These are phyloP conservation scores for Jimgerdemannia lactiflua DNA, from an alignment of 192 early-diverging fungal genomes.

Conservation along the genomic window DNA sequence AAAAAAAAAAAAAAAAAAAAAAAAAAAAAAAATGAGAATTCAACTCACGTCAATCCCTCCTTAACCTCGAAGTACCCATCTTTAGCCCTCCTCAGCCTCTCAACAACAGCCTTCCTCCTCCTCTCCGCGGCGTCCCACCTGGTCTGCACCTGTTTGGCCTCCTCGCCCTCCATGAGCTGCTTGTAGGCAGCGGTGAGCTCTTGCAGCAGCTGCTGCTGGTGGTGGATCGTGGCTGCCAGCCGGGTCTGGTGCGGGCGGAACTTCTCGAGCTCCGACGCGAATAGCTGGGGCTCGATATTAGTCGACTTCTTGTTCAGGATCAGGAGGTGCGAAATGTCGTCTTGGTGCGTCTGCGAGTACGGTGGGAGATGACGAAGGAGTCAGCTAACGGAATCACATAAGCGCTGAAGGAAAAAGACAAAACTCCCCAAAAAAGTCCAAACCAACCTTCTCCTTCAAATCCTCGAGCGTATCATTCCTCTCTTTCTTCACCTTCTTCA, in stretches of 20 bases:
- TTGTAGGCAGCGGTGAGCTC: conserved; percentile 77
- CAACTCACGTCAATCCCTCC: conserved; percentile 39
- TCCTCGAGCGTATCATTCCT: conserved; percentile 65
- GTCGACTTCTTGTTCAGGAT: conserved; percentile 72
- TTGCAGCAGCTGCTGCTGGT: conserved; percentile 72
- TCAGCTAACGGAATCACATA: conserved; percentile 8
- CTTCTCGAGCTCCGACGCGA: conserved; percentile 90
- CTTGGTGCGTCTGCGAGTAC: conserved; percentile 59
- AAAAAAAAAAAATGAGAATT: not conserved
- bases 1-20: too few species aligned
- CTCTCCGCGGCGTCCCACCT: conserved; percentile 66
- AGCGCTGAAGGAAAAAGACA: conserved; percentile 6
- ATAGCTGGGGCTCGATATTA: conserved; percentile 82
- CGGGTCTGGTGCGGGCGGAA: conserved; percentile 77
- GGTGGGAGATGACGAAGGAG: not conserved
- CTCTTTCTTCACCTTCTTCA: conserved; percentile 70
- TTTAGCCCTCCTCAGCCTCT: conserved; percentile 65
- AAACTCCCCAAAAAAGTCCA: not conserved
- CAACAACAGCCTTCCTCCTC: conserved; percentile 58
- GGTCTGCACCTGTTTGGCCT: conserved; percentile 61
- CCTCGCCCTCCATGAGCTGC: conserved; percentile 67
- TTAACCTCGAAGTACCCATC: conserved; percentile 63
- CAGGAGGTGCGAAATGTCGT: conserved; percentile 85
- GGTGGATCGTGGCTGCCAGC: conserved; percentile 68
- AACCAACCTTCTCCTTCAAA: conserved; percentile 67